Percentiles rank a stretch among this genome's conserved stretches.
Evolutionary conservation across 1,139 yeast species (phyloP).

Genomic region (Yamadazyma mexicana): DNA sequence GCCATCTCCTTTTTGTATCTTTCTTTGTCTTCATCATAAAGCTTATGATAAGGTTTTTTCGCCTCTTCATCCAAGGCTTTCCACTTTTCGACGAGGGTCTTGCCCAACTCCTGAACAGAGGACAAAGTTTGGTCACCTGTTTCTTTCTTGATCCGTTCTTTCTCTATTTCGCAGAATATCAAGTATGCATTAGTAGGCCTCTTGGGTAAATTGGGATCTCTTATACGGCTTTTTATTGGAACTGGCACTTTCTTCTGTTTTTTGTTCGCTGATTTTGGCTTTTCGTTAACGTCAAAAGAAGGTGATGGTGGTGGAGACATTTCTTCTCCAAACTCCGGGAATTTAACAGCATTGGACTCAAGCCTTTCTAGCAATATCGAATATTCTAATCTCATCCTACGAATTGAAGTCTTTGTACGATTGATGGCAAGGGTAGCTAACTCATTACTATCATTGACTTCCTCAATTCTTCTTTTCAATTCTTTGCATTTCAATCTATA

Average conservation of each 20-base stretch:
- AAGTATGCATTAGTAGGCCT: conserved; percentile 89
- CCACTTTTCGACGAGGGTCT: conserved; percentile 86
- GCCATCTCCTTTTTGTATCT: conserved; percentile 76
- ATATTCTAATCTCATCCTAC: conserved; percentile 80
- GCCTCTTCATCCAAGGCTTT: conserved; percentile 68
- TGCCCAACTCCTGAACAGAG: conserved; percentile 37
- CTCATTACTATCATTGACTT: conserved; percentile 80
- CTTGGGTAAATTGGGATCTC: conserved; percentile 85
- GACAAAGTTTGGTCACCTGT: conserved; percentile 14
- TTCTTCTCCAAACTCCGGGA: conserved; percentile 40
- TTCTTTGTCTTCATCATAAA: conserved; percentile 77
- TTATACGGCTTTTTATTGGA: conserved; percentile 25
- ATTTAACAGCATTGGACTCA: conserved; percentile 52
- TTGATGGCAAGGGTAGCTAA: conserved; percentile 73
- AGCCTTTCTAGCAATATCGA: conserved; percentile 76
- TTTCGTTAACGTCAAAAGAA: conserved; percentile 30
- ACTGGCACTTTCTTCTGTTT: conserved; percentile 19
- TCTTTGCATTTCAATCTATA: conserved; percentile 67
- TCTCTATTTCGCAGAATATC: conserved; percentile 83
- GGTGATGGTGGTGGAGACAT: conserved; percentile 48
- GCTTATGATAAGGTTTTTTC: conserved; percentile 70
- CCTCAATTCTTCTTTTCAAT: conserved; percentile 67
- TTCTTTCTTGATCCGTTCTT: conserved; percentile 61
- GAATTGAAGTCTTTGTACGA: conserved; percentile 74
- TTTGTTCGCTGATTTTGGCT: conserved; percentile 23